These are phyloP conservation scores for Rhododendron molle DNA, from an alignment of 148 eudicot genomes.

Conservation along the genomic window DNA sequence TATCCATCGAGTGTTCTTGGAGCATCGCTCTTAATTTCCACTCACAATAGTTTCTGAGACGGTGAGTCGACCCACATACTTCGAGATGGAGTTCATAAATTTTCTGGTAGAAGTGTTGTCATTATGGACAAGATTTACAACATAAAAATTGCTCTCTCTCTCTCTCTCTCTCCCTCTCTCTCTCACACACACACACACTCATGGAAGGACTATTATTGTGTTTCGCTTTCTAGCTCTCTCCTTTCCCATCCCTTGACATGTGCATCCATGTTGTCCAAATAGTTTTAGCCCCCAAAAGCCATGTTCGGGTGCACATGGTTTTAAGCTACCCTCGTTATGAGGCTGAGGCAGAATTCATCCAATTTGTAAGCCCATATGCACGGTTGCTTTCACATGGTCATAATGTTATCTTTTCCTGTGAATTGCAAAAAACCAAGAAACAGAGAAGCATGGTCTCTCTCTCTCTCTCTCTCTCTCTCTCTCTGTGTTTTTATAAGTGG, in stretches of 20 bases:
- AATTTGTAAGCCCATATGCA: neutral
- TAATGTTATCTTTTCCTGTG: neutral
- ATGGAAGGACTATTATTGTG: neutral
- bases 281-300: neutral
- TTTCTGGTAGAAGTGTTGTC: neutral
- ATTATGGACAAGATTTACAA: too few species aligned
- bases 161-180: neutral
- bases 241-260: slow-evolving; percentile 17
- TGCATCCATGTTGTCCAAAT: slow-evolving; percentile 16
- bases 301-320: slow-evolving; percentile 15
- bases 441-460: neutral
- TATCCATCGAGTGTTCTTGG: neutral
- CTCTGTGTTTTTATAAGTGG: too few species aligned
- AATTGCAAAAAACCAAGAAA: neutral
- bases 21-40: neutral
- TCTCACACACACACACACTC: too few species aligned
- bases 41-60: neutral
- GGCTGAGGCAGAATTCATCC: neutral
- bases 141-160: neutral
- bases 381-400: neutral
- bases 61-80: neutral
- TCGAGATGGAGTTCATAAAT: too few species aligned
- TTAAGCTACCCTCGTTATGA: neutral
- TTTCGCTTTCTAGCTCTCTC: neutral
- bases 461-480: neutral